Base-by-base conservation (phyloP, 257 asterid species). In the Przewalskia tangutica region DNA sequence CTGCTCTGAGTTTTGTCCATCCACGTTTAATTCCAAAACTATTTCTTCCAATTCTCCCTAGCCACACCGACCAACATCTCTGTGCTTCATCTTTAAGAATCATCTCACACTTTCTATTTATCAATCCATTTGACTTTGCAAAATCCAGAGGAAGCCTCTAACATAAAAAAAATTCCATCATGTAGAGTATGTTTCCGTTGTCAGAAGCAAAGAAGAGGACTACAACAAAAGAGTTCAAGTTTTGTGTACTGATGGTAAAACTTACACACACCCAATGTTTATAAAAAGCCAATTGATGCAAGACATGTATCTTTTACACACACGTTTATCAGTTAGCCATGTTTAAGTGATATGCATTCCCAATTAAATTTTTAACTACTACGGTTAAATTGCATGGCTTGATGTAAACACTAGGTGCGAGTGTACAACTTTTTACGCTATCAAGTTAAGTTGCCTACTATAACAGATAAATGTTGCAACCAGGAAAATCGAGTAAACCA, bases 91-190 rank as follows among this genome's bases (percentile, higher is more conserved):
- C 63, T 54, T 27, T 38, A 0, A 62, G 66, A 20, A 46, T 36
- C 76, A 82, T 73, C 81, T 73, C 71, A 48, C 77, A 59, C 5
- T 44, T 34, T 8, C 40, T 50, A 10, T 55, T 34, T 14, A 46
- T 27, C 50, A 82, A 59, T n/a, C 84, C 84, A 44, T 48, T 82
- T 4, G 32, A 48, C 81, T 40, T 73, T 7, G 64, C 84, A 59
- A 82, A 82, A 18, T 36, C 46, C 56, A 18, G 2, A 23, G 82
- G 70, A n/a, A 78, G 42, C 56, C n/a, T 6, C 70, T 77, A 13
- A 18, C 50, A 18, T 11, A 77, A 42, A 54, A 51, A 3, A 6
- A n/a, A n/a, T n/a, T 36, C 14, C 6, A 1, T 16, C 4, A 8
- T 6, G 62, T 32, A 4, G 59, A 50, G 0, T 3, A 17, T 51